Percentiles rank a stretch among this genome's conserved stretches.
These are phyloP conservation scores for Heliosperma pusillum DNA, from an alignment of 148 eudicot genomes.

Conservation along the genomic window DNA sequence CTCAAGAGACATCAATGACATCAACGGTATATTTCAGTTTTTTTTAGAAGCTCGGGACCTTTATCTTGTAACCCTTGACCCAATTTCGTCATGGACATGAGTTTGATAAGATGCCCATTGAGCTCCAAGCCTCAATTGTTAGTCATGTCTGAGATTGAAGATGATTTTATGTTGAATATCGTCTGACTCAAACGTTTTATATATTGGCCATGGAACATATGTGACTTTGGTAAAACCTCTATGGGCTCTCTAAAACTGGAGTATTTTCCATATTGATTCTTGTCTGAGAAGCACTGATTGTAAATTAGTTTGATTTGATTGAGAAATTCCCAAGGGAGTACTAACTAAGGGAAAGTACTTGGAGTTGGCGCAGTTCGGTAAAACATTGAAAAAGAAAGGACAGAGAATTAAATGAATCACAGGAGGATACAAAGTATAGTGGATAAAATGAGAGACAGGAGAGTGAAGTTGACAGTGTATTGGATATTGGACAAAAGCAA, in stretches of 20 bases:
- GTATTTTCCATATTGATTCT: neutral
- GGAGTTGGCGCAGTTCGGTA: neutral
- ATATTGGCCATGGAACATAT: neutral
- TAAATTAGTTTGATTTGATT: neutral
- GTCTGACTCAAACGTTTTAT: neutral
- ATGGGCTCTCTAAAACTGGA: neutral
- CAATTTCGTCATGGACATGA: neutral
- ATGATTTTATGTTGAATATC: neutral
- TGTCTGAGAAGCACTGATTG: neutral
- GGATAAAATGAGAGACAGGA: neutral
- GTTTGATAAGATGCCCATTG: neutral
- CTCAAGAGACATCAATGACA: neutral
- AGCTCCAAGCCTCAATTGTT: neutral
- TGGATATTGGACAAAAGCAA: neutral
- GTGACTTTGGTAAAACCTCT: neutral
- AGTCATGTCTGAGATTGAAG: neutral
- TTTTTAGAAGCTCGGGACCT: too few species aligned
- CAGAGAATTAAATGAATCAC: neutral
- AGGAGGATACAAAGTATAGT: neutral
- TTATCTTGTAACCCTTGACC: neutral
- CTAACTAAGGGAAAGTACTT: neutral
- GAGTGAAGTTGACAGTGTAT: neutral
- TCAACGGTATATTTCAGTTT: neutral
- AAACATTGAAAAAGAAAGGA: neutral
- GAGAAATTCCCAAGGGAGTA: neutral